Evolutionary conservation across 2,329 filamentous ascomycete genomes (phyloP).

Genomic region (Fusarium subtropicale): DNA sequence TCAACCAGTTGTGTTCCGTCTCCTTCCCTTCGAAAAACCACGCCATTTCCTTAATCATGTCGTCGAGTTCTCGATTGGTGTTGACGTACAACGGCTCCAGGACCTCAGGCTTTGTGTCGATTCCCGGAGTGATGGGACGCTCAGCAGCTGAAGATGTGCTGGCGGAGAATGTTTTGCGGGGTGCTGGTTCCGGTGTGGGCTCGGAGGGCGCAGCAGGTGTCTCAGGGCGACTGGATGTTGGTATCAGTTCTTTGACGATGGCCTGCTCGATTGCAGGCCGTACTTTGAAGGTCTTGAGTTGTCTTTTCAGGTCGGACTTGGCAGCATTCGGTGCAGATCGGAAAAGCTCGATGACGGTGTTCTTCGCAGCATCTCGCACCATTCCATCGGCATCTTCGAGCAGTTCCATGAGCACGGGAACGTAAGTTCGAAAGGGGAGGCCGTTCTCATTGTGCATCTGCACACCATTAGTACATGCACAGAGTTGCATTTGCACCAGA

Average conservation of each 20-base stretch:
- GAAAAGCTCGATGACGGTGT: constrained; percentile 87
- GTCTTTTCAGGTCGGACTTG: constrained; percentile 88
- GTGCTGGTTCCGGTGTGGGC: constrained; percentile 50
- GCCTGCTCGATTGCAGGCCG: constrained; percentile 85
- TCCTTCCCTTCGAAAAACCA: constrained; percentile 87
- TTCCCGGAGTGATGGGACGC: constrained; percentile 69
- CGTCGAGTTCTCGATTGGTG: constrained; percentile 87
- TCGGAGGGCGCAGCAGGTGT: constrained; percentile 53
- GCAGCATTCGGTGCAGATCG: constrained; percentile 82
- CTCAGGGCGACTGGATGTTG: constrained; percentile 59
- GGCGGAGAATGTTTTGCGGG: constrained; percentile 59
- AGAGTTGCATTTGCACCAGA: not conserved
- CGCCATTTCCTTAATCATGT: constrained; percentile 84
- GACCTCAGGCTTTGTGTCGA: constrained; percentile 73
- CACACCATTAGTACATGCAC: constrained; percentile 23
- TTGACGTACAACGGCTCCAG: constrained; percentile 87
- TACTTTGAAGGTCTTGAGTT: constrained; percentile 85
- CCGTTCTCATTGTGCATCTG: constrained; percentile 85
- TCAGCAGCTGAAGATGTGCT: constrained; percentile 65
- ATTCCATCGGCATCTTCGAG: constrained; percentile 90
- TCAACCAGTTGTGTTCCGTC: constrained; percentile 90
- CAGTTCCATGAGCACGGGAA: constrained; percentile 83
- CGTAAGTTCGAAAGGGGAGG: constrained; percentile 84
- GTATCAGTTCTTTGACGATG: constrained; percentile 79
- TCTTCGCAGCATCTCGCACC: constrained; percentile 87